These are phyloP conservation scores for Prasinococcaceae sp. DNA, from an alignment of 139 green algal species.

Conservation along the genomic window DNA sequence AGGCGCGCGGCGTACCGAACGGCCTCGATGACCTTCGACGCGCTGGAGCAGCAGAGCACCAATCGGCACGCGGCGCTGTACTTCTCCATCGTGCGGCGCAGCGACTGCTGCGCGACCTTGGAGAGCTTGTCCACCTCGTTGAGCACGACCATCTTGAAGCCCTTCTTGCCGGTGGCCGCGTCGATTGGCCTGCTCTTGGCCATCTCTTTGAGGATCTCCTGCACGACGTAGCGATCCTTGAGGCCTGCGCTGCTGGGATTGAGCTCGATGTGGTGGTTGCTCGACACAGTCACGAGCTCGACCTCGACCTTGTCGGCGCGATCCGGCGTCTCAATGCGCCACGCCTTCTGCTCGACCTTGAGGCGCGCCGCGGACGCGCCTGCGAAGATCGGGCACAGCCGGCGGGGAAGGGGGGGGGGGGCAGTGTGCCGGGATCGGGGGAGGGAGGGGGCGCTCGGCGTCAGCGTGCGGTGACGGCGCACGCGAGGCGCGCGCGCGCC, in stretches of 20 bases:
- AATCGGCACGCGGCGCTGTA: slow-evolving; percentile 78
- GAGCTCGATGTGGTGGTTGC: slow-evolving; percentile 88
- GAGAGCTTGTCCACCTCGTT: slow-evolving; percentile 83
- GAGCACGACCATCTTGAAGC: slow-evolving; percentile 82
- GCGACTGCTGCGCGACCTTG: slow-evolving; percentile 76
- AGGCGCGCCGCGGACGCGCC: too few relatives aligned
- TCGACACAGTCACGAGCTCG: slow-evolving; percentile 79
- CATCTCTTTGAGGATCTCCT: slow-evolving; percentile 98
- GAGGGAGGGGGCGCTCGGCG: too few relatives aligned
- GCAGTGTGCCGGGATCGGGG: not conserved
- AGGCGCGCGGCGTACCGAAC: too few relatives aligned
- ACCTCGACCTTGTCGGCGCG: slow-evolving; percentile 70
- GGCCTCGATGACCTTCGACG: slow-evolving; percentile 81
- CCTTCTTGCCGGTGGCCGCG: slow-evolving; percentile 33
- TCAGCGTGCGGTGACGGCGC: too few relatives aligned
- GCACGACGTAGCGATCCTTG: slow-evolving; percentile 82
- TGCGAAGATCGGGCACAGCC: slow-evolving; percentile 13
- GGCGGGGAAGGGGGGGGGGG: not conserved
- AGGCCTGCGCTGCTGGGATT: slow-evolving; percentile 82
- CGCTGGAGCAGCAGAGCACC: slow-evolving; percentile 68
- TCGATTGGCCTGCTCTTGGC: slow-evolving; percentile 68
- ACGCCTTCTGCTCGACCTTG: slow-evolving; percentile 79
- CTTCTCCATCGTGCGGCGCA: slow-evolving; percentile 96
- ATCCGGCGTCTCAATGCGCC: slow-evolving; percentile 82
- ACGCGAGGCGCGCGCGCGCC: too few relatives aligned